Conservation (phyloP, 768 basidiomycete genomes). For the Rhizopogon vesiculosus region DNA sequence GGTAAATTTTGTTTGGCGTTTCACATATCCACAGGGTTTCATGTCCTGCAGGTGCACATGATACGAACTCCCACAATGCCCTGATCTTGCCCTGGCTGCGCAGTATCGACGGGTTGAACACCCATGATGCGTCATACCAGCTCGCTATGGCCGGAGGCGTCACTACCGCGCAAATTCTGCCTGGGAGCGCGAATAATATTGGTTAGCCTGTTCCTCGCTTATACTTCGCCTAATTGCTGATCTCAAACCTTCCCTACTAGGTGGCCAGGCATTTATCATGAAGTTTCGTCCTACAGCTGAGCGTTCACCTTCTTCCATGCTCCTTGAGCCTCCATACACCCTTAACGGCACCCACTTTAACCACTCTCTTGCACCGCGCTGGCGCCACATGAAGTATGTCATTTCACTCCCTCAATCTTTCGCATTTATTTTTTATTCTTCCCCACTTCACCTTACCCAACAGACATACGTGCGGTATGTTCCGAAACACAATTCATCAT, state of each 20-base stretch:
- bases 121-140: conserved; percentile 37
- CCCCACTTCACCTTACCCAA: not conserved
- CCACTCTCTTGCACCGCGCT: conserved; percentile 14
- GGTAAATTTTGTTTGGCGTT: conserved; percentile 13
- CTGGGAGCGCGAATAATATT: conserved; percentile 36
- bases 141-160: conserved; percentile 41
- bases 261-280: conserved; percentile 48
- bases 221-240: not conserved
- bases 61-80: conserved; percentile 51
- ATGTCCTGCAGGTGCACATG: conserved; percentile 35
- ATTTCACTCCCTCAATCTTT: not conserved
- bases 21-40: conserved; percentile 5
- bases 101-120: conserved; percentile 41
- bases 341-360: conserved; percentile 23
- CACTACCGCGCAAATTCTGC: conserved; percentile 42
- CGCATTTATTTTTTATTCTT: not conserved
- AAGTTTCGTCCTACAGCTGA: conserved; percentile 46
- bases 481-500: not conserved
- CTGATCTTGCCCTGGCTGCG: conserved; percentile 64
- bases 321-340: conserved; percentile 47
- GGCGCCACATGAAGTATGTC: conserved; percentile 25
- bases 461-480: conserved; percentile 40
- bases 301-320: conserved; percentile 41
- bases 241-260: conserved; percentile 15
- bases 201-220: conserved; percentile 13